A percentile compares a stretch with the other conserved stretches of the same genome.
phyloP scores from a whole-genome alignment of 1,284 basidiomycete genomes.

The Sporisorium graminicola region DNA sequence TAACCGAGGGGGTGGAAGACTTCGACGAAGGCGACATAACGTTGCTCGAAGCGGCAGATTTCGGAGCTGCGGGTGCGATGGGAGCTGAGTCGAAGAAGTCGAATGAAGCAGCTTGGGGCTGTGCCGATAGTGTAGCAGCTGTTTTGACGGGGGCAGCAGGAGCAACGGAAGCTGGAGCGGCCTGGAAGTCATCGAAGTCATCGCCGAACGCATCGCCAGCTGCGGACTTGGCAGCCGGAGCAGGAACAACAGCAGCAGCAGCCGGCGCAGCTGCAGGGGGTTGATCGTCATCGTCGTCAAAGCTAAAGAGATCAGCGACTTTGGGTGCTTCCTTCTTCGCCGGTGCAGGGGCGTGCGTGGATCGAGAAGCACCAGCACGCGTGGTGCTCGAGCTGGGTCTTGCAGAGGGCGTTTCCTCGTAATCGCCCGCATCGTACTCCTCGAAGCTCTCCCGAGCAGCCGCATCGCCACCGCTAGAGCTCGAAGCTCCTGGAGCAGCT shows the following conservation, averaged over 20 bases:
- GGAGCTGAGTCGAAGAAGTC: slow-evolving; percentile 72
- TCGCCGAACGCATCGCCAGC: slow-evolving; percentile 55
- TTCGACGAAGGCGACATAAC: slow-evolving; percentile 30
- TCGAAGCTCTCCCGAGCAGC: slow-evolving; percentile 75
- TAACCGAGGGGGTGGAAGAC: slow-evolving; percentile 33
- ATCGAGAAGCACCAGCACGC: slow-evolving; percentile 22
- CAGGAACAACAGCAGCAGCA: slow-evolving; percentile 62
- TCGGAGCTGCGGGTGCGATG: slow-evolving; percentile 8
- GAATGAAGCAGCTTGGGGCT: slow-evolving; percentile 70
- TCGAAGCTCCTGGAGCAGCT: slow-evolving; percentile 72
- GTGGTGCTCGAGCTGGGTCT: slow-evolving; percentile 30
- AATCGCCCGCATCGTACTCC: slow-evolving; percentile 97
- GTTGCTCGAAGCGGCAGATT: slow-evolving; percentile 17
- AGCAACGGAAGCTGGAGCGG: slow-evolving; percentile 34
- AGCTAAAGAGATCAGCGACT: slow-evolving; percentile 79
- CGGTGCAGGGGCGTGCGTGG: slow-evolving; percentile 24
- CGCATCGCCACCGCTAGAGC: slow-evolving; percentile 74
- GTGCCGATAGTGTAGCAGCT: slow-evolving; percentile 74
- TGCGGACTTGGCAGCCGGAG: slow-evolving; percentile 33
- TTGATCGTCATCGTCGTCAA: slow-evolving; percentile 78
- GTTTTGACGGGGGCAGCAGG: slow-evolving; percentile 72
- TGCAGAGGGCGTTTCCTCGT: slow-evolving; percentile 75
- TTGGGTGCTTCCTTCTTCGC: slow-evolving; percentile 66
- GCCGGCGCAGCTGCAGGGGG: slow-evolving; percentile 67
- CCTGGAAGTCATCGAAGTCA: slow-evolving; percentile 64